These are phyloP conservation scores for Citrus sp. DNA, from an alignment of 345 rosid species.

Conservation along the genomic window DNA sequence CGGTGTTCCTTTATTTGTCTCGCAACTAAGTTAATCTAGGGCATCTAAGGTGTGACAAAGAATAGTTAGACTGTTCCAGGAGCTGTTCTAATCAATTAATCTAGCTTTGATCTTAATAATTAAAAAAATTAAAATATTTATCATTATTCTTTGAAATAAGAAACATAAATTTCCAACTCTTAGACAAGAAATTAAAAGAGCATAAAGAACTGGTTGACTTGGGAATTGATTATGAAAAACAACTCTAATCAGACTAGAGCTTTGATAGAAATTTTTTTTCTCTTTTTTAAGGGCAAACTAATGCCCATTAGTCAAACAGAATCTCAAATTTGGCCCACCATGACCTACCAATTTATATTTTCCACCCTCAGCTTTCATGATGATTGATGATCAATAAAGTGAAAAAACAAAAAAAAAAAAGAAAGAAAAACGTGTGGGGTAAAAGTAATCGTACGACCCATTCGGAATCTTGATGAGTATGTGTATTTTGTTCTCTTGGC, in stretches of 20 bases:
- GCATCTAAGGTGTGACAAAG: too few species aligned
- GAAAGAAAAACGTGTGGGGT: background rate
- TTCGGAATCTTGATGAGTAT: background rate
- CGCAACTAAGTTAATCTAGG: too few species aligned
- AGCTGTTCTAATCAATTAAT: too few species aligned
- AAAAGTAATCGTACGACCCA: background rate
- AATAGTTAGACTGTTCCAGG: too few species aligned
- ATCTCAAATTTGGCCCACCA: conserved; percentile 16
- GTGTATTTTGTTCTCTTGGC: background rate
- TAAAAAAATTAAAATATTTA: too few species aligned
- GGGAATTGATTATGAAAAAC: background rate
- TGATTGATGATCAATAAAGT: background rate
- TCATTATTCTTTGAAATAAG: too few species aligned
- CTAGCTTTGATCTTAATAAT: too few species aligned
- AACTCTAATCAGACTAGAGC: background rate
- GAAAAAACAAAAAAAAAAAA: background rate
- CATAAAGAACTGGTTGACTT: conserved; percentile 19
- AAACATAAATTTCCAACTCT: background rate
- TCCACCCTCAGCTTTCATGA: background rate
- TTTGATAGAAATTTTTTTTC: background rate
- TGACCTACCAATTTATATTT: conserved; percentile 13
- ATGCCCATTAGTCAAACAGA: conserved; percentile 21
- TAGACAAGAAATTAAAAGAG: background rate
- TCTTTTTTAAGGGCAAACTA: too few species aligned
- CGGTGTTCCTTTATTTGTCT: too few species aligned